phyloP scores from a whole-genome alignment of 225 moss, liverwort and hornwort species.

The Thuidium tamariscinum region DNA sequence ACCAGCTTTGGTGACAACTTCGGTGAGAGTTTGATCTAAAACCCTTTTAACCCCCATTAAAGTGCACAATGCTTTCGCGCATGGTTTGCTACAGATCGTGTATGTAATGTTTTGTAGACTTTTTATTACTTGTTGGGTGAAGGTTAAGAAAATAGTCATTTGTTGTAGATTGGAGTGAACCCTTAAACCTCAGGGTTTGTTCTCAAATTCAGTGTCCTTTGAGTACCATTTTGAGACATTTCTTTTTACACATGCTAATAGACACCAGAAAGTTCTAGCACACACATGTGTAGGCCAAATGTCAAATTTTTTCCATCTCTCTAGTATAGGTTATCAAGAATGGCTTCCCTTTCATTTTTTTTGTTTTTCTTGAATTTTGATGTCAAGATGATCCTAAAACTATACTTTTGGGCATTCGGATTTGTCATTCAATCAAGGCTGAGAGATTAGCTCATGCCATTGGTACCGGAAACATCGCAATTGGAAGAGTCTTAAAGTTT shows the following conservation, averaged over 20 bases:
- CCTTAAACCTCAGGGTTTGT: not conserved
- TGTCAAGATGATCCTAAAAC: not conserved
- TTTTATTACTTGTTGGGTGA: not conserved
- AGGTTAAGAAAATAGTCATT: not conserved
- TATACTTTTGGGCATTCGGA: not conserved
- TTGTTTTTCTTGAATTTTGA: not conserved
- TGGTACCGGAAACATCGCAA: not conserved
- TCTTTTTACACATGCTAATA: not conserved
- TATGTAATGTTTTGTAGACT: not conserved
- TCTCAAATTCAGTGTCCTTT: not conserved
- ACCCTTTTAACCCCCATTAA: not conserved
- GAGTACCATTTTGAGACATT: not conserved
- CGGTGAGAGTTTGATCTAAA: constrained; percentile 22
- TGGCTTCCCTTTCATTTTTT: not conserved
- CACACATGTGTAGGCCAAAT: not conserved
- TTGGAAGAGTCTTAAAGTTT: not conserved
- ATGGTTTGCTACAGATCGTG: not conserved
- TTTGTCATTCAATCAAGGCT: not conserved
- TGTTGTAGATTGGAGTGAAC: not conserved
- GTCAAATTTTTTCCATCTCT: not conserved
- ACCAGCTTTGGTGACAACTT: constrained; percentile 87
- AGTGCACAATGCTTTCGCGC: not conserved
- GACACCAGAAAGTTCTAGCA: not conserved
- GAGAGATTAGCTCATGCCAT: not conserved
- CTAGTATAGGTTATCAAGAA: too few relatives aligned